Evolutionary conservation across 352 stramenopile genomes (phyloP).

Genomic region (Phytophthora sansomeana): DNA sequence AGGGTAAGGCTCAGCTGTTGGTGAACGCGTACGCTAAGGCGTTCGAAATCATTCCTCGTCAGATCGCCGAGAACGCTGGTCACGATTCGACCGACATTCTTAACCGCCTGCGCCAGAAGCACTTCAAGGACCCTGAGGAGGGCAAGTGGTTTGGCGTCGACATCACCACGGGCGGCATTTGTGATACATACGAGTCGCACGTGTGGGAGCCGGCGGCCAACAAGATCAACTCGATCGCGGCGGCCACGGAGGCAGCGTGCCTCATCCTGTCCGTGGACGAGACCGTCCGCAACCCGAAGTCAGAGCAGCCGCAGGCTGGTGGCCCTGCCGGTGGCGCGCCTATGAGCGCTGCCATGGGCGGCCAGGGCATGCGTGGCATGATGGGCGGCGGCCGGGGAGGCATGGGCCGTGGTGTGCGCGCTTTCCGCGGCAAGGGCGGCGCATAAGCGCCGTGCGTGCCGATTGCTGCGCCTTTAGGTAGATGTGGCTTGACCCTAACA

Average conservation of each 20-base stretch:
- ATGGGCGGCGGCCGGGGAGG: conserved; percentile 79
- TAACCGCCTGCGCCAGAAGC: conserved; percentile 96
- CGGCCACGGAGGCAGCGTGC: conserved; percentile 97
- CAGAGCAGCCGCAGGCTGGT: conserved; percentile 91
- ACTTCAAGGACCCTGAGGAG: conserved; percentile 93
- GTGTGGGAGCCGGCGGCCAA: conserved; percentile 99
- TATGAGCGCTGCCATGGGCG: conserved; percentile 93
- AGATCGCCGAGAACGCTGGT: conserved; percentile 99
- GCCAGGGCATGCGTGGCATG: conserved; percentile 93
- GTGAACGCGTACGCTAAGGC: conserved; percentile 97
- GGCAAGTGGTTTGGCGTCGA: conserved; percentile 98
- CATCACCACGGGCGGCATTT: conserved; percentile 97
- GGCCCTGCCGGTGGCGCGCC: conserved; percentile 61
- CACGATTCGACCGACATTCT: conserved; percentile 99
- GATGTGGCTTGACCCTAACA: conserved; percentile 17
- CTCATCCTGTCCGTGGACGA: conserved; percentile 99
- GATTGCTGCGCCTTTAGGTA: conserved; percentile 46
- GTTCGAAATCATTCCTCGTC: conserved; percentile 98
- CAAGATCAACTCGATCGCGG: conserved; percentile 98
- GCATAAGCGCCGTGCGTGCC: conserved; percentile 53
- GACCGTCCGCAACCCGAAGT: conserved; percentile 98
- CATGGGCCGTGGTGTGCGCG: conserved; percentile 80
- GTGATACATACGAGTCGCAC: conserved; percentile 97
- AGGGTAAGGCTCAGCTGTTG: conserved; percentile 98
- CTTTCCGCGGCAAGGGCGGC: conserved; percentile 81